A percentile compares a stretch with the other conserved stretches of the same genome.
phyloP scores from a whole-genome alignment of 768 basidiomycete genomes.

The Multifurca ochricompacta region DNA sequence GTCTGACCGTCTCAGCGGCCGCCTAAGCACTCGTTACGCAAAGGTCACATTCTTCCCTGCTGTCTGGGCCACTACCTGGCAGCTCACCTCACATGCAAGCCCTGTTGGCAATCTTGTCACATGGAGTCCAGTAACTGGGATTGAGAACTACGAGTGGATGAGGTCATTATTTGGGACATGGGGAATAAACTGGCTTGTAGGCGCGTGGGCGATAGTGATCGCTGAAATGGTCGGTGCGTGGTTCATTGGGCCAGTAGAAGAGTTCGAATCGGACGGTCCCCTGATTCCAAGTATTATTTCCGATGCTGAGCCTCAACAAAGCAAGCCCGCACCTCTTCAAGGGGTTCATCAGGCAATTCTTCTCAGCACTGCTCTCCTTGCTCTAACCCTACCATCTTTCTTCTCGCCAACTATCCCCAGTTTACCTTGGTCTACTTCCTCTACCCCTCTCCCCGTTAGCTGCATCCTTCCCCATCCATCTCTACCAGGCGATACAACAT shows the following conservation, averaged over 20 bases:
- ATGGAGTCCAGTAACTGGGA: constrained; percentile 56
- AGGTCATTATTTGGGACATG: constrained; percentile 47
- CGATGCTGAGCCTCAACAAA: constrained; percentile 16
- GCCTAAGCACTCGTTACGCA: constrained; percentile 31
- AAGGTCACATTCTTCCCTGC: constrained; percentile 56
- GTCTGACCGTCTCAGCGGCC: constrained; percentile 32
- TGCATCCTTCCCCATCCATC: constrained; percentile 55
- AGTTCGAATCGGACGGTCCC: constrained; percentile 35
- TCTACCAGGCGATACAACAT: constrained; percentile 33
- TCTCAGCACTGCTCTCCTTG: constrained; percentile 35
- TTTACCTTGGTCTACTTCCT: constrained; percentile 29
- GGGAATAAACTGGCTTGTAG: constrained; percentile 65
- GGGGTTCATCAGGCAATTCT: constrained; percentile 27
- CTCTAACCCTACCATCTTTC: constrained; percentile 52
- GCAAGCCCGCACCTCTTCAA: background rate
- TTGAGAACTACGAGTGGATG: constrained; percentile 59
- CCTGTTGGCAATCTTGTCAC: constrained; percentile 65
- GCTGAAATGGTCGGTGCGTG: constrained; percentile 47
- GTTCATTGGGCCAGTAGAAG: constrained; percentile 45
- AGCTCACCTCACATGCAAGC: constrained; percentile 41
- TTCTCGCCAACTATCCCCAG: constrained; percentile 35
- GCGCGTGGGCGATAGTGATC: constrained; percentile 65
- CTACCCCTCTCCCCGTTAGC: constrained; percentile 55
- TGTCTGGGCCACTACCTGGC: constrained; percentile 63
- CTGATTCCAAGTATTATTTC: background rate